Evolutionary conservation across 129 eudicot species (phyloP).

Genomic region (Artemisia annua): DNA sequence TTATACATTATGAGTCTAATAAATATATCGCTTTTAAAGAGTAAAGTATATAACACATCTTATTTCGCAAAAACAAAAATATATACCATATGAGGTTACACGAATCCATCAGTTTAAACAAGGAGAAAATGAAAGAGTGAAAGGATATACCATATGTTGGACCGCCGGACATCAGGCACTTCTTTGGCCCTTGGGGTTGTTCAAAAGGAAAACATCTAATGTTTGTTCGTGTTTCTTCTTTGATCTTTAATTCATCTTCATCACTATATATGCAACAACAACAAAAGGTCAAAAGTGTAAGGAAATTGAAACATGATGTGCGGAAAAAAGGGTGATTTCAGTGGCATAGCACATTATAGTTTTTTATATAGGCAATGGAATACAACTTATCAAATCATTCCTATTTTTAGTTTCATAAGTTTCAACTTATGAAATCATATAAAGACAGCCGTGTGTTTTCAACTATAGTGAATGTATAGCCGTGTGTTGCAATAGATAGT

Average conservation of each 20-base stretch:
- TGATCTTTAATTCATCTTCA: conserved; percentile 67
- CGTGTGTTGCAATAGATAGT: no score
- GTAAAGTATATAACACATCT: not conserved
- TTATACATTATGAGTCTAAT: no score
- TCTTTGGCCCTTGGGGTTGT: conserved; percentile 65
- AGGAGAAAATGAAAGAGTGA: not conserved
- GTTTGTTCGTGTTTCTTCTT: conserved; percentile 74
- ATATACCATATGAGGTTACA: not conserved
- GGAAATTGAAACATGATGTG: no score
- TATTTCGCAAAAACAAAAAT: not conserved
- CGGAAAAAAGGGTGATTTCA: no score
- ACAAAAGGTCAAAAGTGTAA: not conserved
- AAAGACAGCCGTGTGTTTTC: no score
- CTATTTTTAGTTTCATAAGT: no score
- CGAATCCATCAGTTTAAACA: no score
- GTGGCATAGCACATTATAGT: no score
- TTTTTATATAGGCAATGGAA: no score
- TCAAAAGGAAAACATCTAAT: conserved; percentile 85
- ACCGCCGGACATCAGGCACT: conserved; percentile 75
- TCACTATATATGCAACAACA: conserved; percentile 40
- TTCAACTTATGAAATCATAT: no score
- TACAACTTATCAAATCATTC: no score
- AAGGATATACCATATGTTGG: not conserved
- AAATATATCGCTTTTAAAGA: not conserved
- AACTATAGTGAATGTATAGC: no score